A percentile compares a stretch with the other conserved stretches of the same genome.
Evolutionary conservation across 1,284 basidiomycete species (phyloP).

Genomic region (Cystobasidium slooffiae): DNA sequence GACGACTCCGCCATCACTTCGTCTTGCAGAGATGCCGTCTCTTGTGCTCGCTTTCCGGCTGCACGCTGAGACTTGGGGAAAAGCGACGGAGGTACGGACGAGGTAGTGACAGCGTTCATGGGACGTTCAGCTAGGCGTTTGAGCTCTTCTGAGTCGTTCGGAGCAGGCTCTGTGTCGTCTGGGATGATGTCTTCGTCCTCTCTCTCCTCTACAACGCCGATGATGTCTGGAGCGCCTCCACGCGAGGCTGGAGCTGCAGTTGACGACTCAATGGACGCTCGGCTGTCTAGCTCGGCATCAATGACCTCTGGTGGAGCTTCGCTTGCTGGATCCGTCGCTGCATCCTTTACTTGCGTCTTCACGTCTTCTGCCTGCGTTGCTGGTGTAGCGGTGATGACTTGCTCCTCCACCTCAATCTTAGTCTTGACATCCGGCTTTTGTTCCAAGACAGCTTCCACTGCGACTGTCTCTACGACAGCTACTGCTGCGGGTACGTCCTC

Average conservation of each 20-base stretch:
- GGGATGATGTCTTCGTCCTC: conserved; percentile 45
- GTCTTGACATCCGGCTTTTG: conserved; percentile 23
- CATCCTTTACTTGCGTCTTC: neutral
- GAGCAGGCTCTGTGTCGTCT: conserved; percentile 37
- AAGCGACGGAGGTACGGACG: neutral
- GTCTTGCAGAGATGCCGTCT: neutral
- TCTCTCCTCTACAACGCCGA: conserved; percentile 45
- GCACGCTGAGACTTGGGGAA: neutral
- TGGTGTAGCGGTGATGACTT: neutral
- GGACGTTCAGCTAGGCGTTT: conserved; percentile 20
- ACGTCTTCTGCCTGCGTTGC: neutral
- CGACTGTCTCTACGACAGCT: neutral
- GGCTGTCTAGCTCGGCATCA: neutral
- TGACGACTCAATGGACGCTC: conserved; percentile 7
- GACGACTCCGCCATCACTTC: conserved; percentile 3
- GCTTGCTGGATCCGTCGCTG: neutral
- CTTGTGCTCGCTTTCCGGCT: conserved; percentile 42
- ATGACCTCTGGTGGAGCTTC: neutral
- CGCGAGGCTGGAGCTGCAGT: conserved; percentile 30
- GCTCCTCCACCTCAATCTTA: conserved; percentile 6
- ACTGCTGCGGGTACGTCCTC: neutral
- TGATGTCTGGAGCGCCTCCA: conserved; percentile 35
- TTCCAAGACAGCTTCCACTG: conserved; percentile 3
- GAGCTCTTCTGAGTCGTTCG: conserved; percentile 43
- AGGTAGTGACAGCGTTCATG: conserved; percentile 29